Evolutionary conservation across 495 filamentous ascomycete species (phyloP).

Genomic region (Xylaria nigripes): DNA sequence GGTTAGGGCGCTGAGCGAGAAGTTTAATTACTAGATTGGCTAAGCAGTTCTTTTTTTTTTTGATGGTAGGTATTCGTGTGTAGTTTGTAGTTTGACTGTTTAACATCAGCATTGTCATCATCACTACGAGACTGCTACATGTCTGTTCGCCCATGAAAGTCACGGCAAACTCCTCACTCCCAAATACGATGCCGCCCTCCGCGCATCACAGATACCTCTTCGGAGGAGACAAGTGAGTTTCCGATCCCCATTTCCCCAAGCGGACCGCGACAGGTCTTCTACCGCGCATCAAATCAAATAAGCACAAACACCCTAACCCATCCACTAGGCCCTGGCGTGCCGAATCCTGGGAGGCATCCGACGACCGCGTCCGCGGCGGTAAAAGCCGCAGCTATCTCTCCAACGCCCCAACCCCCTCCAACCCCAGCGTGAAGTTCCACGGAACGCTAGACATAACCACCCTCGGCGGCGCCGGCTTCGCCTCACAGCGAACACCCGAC

Average conservation of each 20-base stretch:
- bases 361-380: constrained; percentile 71
- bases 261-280: too few species aligned
- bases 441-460: constrained; percentile 65
- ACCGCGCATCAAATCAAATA: too few species aligned
- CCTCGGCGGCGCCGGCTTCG: constrained; percentile 76
- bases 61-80: too few species aligned
- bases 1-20: too few species aligned
- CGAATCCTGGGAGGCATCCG: constrained; percentile 54
- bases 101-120: too few species aligned
- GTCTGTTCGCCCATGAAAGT: too few species aligned
- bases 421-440: constrained; percentile 42
- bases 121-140: too few species aligned
- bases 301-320: too few species aligned
- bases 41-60: too few species aligned
- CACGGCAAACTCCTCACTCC: too few species aligned
- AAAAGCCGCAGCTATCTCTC: constrained; percentile 49
- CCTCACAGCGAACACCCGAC: constrained; percentile 61
- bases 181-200: neutral
- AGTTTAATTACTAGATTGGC: too few species aligned
- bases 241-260: neutral
- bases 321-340: constrained; percentile 49
- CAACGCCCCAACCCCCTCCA: neutral
- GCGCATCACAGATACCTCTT: constrained; percentile 31
- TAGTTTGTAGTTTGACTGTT: too few species aligned
- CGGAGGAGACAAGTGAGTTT: constrained; percentile 39